A percentile compares a stretch with the other conserved stretches of the same genome.
These are phyloP conservation scores for Tubosaeta brunneosetosa DNA, from an alignment of 768 basidiomycete species.

Conservation along the genomic window DNA sequence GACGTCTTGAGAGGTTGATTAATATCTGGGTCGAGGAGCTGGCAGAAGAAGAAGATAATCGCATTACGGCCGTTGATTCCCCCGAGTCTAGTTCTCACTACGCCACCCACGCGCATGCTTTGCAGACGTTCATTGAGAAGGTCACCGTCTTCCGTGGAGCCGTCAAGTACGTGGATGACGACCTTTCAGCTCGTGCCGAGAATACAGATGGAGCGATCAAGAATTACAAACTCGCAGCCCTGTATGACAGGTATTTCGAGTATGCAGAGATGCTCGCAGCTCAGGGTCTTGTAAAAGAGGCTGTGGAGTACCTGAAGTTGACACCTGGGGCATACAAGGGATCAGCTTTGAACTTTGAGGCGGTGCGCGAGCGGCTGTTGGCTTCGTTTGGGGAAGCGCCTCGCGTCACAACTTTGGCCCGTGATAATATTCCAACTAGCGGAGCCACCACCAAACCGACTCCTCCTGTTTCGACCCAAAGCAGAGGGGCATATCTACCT, in stretches of 20 bases:
- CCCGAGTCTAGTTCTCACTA: slow-evolving; percentile 53
- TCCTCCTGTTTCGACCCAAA: slow-evolving; percentile 19
- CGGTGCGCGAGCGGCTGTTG: slow-evolving; percentile 45
- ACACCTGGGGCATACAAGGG: slow-evolving; percentile 79
- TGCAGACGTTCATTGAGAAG: slow-evolving; percentile 95
- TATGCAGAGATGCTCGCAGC: slow-evolving; percentile 89
- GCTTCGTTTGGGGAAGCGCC: slow-evolving; percentile 31
- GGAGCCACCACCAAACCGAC: slow-evolving; percentile 15
- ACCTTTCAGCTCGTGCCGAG: slow-evolving; percentile 44
- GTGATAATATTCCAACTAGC: slow-evolving; percentile 27
- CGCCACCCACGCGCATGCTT: slow-evolving; percentile 75
- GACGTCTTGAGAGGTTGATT: slow-evolving; percentile 80
- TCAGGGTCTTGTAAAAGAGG: slow-evolving; percentile 86
- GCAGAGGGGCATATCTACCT: slow-evolving; percentile 10
- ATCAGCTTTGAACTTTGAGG: slow-evolving; percentile 39
- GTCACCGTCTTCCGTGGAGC: slow-evolving; percentile 91
- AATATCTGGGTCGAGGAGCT: slow-evolving; percentile 92
- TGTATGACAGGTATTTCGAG: slow-evolving; percentile 94
- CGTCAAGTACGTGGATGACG: slow-evolving; percentile 71
- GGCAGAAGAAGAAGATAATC: slow-evolving; percentile 69
- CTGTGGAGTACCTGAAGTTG: slow-evolving; percentile 70
- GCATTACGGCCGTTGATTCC: slow-evolving; percentile 38
- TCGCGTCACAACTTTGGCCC: slow-evolving; percentile 26
- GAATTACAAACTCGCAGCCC: slow-evolving; percentile 73
- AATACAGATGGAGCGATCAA: slow-evolving; percentile 41